Base-by-base conservation (phyloP, 176 grass and related monocot genomes). In the Typha latifolia region DNA sequence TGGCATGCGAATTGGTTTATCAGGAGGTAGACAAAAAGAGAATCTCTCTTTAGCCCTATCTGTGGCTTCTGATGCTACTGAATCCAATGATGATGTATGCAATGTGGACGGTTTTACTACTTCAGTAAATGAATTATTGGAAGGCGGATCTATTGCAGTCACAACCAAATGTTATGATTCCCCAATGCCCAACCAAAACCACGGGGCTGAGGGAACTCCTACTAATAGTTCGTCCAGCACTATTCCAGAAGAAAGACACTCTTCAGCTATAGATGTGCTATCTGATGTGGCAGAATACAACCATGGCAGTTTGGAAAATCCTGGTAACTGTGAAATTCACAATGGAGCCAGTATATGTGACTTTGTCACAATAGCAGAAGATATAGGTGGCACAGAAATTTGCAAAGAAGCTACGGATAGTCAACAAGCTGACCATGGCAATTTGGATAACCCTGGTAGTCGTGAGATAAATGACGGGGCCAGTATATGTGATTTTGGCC, bases 261-360 rank as follows among this genome's bases (percentile, higher is more conserved):
- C 37, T 43, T 43, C 37, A 43, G 37, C 1, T 43, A 43, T 43
- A 43, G 37, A 43, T 9, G 37, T 43, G 37, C 5, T 43, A 43
- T 43, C 37, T 43, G 37, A 10, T 43, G 37, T 10, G 5, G 37
- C 37, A 43, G 37, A 43, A 43, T 43, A 43, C 37, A 43, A 13
- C 73, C 57, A 66, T 73, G 50, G n/a, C 50, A 65, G 73, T 24
- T 49, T 31, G 62, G 77, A 77, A 21, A 9, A 23, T 1, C 14
- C 48, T 68, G 53, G 66, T 31, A 79, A 63, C 14, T 62, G 61
- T 14, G 72, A 80, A 76, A 70, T 55, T 14, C 65, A 67, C 68
- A 18, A 18, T 43, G 37, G 37, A 43, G 9, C 37, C 37, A 10
- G 37, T 43, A 6, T 43, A 43, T 43, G 37, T 10, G 9, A 43